These are phyloP conservation scores for Gossypium mustelinum DNA, from an alignment of 345 rosid species.

Conservation along the genomic window DNA sequence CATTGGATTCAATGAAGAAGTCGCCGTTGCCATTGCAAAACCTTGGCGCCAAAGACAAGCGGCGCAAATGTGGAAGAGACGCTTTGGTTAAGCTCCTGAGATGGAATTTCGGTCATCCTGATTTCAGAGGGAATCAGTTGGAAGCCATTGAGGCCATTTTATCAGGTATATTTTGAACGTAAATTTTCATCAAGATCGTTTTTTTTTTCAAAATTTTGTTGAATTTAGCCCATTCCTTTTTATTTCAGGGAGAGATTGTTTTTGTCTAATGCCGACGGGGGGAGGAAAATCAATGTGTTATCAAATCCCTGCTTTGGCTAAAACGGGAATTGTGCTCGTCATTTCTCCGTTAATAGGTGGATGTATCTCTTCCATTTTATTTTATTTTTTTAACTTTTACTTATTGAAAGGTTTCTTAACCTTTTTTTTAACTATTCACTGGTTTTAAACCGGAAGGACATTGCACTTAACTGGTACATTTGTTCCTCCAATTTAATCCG, in stretches of 20 bases:
- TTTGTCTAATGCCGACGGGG: constrained; percentile 96
- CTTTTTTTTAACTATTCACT: constrained; percentile 13
- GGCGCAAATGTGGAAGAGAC: constrained; percentile 43
- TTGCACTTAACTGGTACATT: constrained; percentile 11
- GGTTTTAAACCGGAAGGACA: constrained; percentile 12
- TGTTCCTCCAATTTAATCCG: constrained; percentile 23
- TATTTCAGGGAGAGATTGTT: constrained; percentile 71
- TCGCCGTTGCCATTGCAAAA: constrained; percentile 60
- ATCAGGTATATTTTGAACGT: constrained; percentile 38
- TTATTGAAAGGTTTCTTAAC: not conserved
- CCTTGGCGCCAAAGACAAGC: constrained; percentile 32
- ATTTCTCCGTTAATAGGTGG: constrained; percentile 93
- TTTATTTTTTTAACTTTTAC: not conserved
- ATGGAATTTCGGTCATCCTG: constrained; percentile 88
- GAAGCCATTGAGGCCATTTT: constrained; percentile 86
- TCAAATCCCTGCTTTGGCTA: constrained; percentile 92
- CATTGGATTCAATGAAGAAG: constrained; percentile 54
- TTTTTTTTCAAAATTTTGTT: not conserved
- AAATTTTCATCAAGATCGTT: not conserved
- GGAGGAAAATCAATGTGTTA: constrained; percentile 98
- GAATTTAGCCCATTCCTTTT: not conserved
- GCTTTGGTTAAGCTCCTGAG: constrained; percentile 76
- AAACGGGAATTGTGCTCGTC: constrained; percentile 80
- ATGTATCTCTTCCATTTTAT: not conserved
- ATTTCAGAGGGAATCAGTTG: constrained; percentile 82